Base-by-base conservation (phyloP, 2,329 filamentous ascomycete species). In the Exophiala sp. region DNA sequence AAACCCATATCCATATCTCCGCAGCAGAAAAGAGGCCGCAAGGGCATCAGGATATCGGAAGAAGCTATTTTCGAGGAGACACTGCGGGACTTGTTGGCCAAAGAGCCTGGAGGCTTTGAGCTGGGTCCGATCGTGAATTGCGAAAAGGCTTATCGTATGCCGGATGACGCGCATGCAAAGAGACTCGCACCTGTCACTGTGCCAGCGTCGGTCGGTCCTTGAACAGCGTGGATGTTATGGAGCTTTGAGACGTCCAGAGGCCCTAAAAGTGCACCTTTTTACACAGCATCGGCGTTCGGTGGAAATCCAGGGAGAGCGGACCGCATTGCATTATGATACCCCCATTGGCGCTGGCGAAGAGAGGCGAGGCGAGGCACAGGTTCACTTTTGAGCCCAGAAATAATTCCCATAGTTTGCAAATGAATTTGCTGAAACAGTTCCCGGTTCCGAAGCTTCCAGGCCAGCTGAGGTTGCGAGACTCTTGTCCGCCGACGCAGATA, bases 71-170 rank as follows among this genome's bases (percentile, higher is more conserved):
- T 78, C 65, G 73, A 80, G 60, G 76, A 77, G 56, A 77, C 77
- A 2, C 69, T 81, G 59, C 73, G 70, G 44, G 73, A 71, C n/a
- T 52, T 80, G 8, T 62, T 70, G 32, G 71, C 69, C 54, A 68
- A 64, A 46, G 62, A 66, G 27, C 60, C 63, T 27, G 60, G 59
- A 55, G 64, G 64, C 43, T 58, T 69, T 14, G 72, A 73, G 48
- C 52, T 75, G 47, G 72, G 71, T 3, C 73, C 73, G 9, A 70
- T 73, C 43, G 79, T 83, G 44, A 83, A 83, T 59, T 79, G 79
- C 51, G 79, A 83, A 52, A 73, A 76, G 58, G 70, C 72, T 35
- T 76, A 76, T 56, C 82, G 79, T 76, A 73, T 51, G 65, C 64
- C 32, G 56, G 63, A 56, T 46, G 59, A 43, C 68, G 68, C 46